phyloP scores from a whole-genome alignment of 164 flowering plant genomes.

The Vitis rupestris region DNA sequence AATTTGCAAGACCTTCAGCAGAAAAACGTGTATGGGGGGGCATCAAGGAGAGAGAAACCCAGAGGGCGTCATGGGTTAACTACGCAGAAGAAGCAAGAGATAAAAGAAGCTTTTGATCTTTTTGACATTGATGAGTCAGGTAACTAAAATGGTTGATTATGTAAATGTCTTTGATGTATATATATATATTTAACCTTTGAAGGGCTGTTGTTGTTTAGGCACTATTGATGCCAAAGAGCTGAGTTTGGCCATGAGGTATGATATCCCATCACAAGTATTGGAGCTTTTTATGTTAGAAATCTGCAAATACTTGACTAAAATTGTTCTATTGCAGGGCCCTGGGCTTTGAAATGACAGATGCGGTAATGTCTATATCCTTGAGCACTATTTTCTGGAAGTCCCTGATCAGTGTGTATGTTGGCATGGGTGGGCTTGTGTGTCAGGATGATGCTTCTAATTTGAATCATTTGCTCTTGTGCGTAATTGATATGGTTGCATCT shows the following conservation, averaged over 20 bases:
- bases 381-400: too few species aligned
- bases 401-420: too few species aligned
- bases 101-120: constrained; percentile 91
- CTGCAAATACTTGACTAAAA: too few species aligned
- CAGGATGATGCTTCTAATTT: too few species aligned
- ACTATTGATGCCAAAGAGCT: constrained; percentile 98
- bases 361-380: constrained; percentile 47
- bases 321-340: constrained; percentile 68
- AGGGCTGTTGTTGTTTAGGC: constrained; percentile 36
- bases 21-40: constrained; percentile 49
- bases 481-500: too few species aligned
- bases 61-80: constrained; percentile 73
- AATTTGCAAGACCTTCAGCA: constrained; percentile 1
- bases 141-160: constrained; percentile 9
- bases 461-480: too few species aligned
- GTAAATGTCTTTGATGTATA: not conserved
- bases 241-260: constrained; percentile 96
- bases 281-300: too few species aligned
- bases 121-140: constrained; percentile 98
- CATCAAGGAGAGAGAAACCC: constrained; percentile 60
- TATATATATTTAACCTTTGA: not conserved
- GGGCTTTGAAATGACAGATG: constrained; percentile 97
- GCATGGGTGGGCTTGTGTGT: too few species aligned
- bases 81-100: constrained; percentile 86
- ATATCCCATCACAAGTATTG: too few species aligned